Base-by-base conservation (phyloP, 1,284 basidiomycete species). In the Cutaneotrichosporon mucoides region DNA sequence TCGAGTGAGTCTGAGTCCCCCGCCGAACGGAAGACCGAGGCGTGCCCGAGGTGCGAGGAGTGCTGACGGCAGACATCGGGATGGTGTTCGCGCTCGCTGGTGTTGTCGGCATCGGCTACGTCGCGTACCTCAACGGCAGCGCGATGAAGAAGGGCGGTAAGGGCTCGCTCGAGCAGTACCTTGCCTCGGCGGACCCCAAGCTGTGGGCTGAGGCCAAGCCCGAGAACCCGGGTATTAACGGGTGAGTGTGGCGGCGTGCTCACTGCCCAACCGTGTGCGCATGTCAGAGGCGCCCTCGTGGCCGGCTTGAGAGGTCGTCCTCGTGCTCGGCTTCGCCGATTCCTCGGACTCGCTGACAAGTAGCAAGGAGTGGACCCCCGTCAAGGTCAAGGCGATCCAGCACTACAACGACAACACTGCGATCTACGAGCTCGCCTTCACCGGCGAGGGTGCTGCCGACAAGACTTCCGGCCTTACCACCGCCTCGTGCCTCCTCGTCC, bases 361-460 rank as follows among this genome's bases (percentile, higher is more conserved):
- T 3, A 24, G 24, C 24, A 24, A 24, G 24, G 24, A 24, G 24
- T 79, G 76, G 73, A 64, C 65, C 12, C 66, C 76, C 36, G 75
- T 97, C 78, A 88, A 86, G 72, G 84, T 98, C 69, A 89, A 89
- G 79, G 85, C 87, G 73, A 81, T 97, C 68, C 83, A 87, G 67
- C 86, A 87, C 2, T 97, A 97, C 83, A 99, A 95, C 83, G 88
- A 95, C 82, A 92, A 95, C 79, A 87, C 90, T 5, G 81, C 88
- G 40, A 84, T 84, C 64, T 95, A 92, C 79, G 82, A 88, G 59
- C 96, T 99, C 73, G 87, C 88, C 70, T 83, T 98, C 42, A 90
- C 90, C 41, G 85, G 91, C 54, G 85, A 87, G 62, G 84, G 89
- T 63, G 86, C 88, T 4, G 57, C 65, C 43, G 57, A 72, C 54